Evolutionary conservation across 2,329 filamentous ascomycete species (phyloP).

Genomic region (Cladosporium colombiae): DNA sequence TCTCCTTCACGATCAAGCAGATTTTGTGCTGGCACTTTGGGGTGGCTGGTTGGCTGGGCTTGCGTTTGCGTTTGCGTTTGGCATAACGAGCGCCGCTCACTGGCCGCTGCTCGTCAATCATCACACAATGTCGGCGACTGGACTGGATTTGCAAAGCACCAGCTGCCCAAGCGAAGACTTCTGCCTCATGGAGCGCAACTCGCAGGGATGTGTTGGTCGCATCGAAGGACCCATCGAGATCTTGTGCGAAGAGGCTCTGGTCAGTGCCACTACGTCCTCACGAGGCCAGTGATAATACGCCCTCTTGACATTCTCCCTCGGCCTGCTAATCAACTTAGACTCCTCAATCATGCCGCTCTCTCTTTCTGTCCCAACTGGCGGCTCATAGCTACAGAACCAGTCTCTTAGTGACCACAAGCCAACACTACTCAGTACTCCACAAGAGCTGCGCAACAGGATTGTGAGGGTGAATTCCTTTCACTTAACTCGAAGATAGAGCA

Average conservation of each 20-base stretch:
- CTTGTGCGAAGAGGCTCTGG: neutral
- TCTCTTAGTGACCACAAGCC: neutral
- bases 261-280: too few species aligned
- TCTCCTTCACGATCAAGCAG: neutral
- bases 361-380: neutral
- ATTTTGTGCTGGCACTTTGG: neutral
- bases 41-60: neutral
- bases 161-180: neutral
- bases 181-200: neutral
- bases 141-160: neutral
- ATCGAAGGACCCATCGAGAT: neutral
- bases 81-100: neutral
- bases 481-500: too few species aligned
- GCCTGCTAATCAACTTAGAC: neutral
- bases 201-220: neutral
- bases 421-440: neutral
- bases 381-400: neutral
- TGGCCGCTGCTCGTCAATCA: neutral
- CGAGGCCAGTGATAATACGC: neutral
- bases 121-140: neutral
- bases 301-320: neutral
- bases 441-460: slow-evolving; percentile 5
- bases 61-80: neutral
- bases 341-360: neutral
- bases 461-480: neutral